A percentile compares a stretch with the other conserved stretches of the same genome.
phyloP scores from a whole-genome alignment of 2,329 filamentous ascomycete genomes.

The Paecilomyces formosus region DNA sequence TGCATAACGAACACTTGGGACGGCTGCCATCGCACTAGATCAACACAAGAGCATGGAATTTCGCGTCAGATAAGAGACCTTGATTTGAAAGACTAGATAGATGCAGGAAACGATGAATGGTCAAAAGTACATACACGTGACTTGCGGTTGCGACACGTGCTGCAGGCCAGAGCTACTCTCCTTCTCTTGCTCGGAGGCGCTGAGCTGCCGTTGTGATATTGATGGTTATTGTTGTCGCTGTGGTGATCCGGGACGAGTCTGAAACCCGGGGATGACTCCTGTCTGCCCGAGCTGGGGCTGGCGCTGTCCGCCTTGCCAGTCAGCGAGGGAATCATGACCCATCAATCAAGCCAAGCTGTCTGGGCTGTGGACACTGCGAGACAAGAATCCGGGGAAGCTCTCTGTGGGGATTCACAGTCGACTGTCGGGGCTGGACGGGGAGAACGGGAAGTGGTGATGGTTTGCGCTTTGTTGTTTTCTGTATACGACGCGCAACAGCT shows the following conservation, averaged over 20 bases:
- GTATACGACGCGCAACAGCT: too few species aligned
- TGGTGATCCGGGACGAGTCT: background rate
- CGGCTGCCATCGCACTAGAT: constrained; percentile 9
- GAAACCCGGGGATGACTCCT: background rate
- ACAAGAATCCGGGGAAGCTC: background rate
- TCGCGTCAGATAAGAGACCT: background rate
- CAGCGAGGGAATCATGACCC: background rate
- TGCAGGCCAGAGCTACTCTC: constrained; percentile 2
- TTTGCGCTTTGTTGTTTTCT: too few species aligned
- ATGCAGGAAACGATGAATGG: background rate
- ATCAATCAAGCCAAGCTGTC: background rate
- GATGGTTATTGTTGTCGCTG: too few species aligned
- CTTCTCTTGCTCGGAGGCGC: constrained; percentile 1
- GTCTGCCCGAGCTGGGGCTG: background rate
- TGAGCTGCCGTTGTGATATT: background rate
- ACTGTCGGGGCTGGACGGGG: background rate
- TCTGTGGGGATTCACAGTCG: background rate
- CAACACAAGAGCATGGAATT: background rate
- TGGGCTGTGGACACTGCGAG: background rate
- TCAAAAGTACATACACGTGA: constrained; percentile 2
- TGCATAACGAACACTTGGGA: constrained; percentile 8
- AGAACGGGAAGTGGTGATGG: background rate
- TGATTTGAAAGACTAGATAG: background rate
- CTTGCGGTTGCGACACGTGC: constrained; percentile 4
- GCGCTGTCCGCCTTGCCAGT: background rate